These are phyloP conservation scores for Entomortierella lignicola DNA, from an alignment of 192 early-diverging fungal genomes.

Conservation along the genomic window DNA sequence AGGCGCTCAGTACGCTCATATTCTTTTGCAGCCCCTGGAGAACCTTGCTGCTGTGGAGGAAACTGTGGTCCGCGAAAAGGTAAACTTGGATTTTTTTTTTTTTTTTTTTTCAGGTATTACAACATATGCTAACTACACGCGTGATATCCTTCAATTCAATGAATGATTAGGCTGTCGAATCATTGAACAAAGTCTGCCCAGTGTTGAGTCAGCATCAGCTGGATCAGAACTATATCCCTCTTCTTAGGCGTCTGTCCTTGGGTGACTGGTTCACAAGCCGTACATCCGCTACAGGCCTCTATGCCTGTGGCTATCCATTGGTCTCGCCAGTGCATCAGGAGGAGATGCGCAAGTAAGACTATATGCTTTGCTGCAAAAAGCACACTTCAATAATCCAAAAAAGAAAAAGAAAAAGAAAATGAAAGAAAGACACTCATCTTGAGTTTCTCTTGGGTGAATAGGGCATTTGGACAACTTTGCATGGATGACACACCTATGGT, in stretches of 20 bases:
- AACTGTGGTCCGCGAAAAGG: slow-evolving; percentile 97
- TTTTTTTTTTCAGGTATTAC: background rate
- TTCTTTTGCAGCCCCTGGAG: slow-evolving; percentile 92
- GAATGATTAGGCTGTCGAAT: slow-evolving; percentile 87
- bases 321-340: slow-evolving; percentile 80
- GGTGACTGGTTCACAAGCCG: slow-evolving; percentile 99
- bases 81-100: slow-evolving; percentile 37
- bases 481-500: slow-evolving; percentile 99
- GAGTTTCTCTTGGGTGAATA: slow-evolving; percentile 13
- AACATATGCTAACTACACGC: background rate
- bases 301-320: slow-evolving; percentile 83
- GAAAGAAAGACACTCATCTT: background rate
- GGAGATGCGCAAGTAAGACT: slow-evolving; percentile 81
- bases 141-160: background rate
- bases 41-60: slow-evolving; percentile 98
- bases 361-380: background rate
- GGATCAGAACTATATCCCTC: slow-evolving; percentile 90
- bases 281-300: slow-evolving; percentile 93
- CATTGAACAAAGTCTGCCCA: slow-evolving; percentile 85
- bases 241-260: slow-evolving; percentile 88
- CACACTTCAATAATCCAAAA: too few relatives aligned
- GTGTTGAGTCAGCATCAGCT: slow-evolving; percentile 82
- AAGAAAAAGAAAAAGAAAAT: too few relatives aligned
- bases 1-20: slow-evolving; percentile 86
- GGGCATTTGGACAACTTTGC: slow-evolving; percentile 83